Evolutionary conservation across 371 early-diverging fungal species (phyloP).

Genomic region (Parasitella parasitica): DNA sequence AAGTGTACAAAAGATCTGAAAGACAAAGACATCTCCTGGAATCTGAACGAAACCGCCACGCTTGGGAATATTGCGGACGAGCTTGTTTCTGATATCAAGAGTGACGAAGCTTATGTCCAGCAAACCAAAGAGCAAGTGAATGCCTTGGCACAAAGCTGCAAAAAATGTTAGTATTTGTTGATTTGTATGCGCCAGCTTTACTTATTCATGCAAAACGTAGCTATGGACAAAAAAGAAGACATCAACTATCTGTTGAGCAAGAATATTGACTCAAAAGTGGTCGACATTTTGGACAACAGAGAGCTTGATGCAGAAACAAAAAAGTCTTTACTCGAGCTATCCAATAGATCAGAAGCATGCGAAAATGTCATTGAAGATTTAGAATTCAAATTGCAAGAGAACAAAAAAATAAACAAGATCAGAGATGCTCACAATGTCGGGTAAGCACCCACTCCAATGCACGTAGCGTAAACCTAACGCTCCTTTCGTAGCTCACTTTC

Average conservation of each 20-base stretch:
- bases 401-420: slow-evolving; percentile 11
- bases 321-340: neutral
- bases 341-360: neutral
- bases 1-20: slow-evolving; percentile 3
- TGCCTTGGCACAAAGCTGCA: neutral
- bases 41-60: slow-evolving; percentile 9
- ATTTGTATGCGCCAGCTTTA: neutral
- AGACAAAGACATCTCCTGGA: slow-evolving; percentile 5
- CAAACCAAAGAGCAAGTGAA: neutral
- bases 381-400: slow-evolving; percentile 16
- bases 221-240: slow-evolving; percentile 14
- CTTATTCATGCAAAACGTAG: neutral
- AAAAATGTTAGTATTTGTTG: slow-evolving; percentile 16
- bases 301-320: slow-evolving; percentile 17
- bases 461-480: no score
- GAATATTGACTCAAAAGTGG: neutral
- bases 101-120: neutral
- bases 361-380: neutral
- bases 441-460: no score
- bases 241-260: slow-evolving; percentile 3
- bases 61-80: slow-evolving; percentile 6
- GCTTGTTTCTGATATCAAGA: neutral
- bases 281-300: slow-evolving; percentile 9
- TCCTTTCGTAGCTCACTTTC: slow-evolving; percentile 19
- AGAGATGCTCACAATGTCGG: slow-evolving; percentile 5